Evolutionary conservation across 208 protist genomes (phyloP), one percentile per base, ranked within the genome.

Genomic region (Trypanosoma mega): DNA sequence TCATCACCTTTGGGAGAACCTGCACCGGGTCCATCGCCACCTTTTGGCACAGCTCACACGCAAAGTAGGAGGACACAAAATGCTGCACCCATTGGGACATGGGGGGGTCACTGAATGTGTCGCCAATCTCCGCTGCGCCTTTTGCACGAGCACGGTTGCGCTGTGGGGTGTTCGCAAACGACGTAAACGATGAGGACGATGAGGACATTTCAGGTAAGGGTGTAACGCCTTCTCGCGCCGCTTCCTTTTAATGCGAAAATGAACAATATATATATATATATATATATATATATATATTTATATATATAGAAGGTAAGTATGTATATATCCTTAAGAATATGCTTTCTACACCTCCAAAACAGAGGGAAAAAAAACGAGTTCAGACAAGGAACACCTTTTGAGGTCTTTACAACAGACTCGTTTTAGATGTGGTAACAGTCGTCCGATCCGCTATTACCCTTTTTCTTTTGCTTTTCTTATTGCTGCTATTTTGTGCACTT

Each of bases 21-120:
- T 84, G 72, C 47, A 92, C 85, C 8, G 79, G 61, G 59, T 88
- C 76, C 7, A 55, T 56, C 2, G 66, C 66, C 3, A 82, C 52
- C 39, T 82, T 78, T 26, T 51, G 52, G 51, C 85, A 92, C 26
- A 79, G 23, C 11, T 58, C 54, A 60, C 85, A 92, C 7, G 51
- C 46, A 54, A 87, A 77, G 52, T 72, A 76, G 9, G 33, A 59
- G n/a, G 75, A 55, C 12, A 74, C 53, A 48, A 92, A 61, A 6
- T 67, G 41, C 31, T 68, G 45, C 11, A 70, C 31, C 48, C 78
- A 82, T 21, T 33, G 45, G 0, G 30, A 23, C 20, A 20, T 53
- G 16, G 64, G 64, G 37, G 20, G 36, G 1, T 50, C 2, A 21
- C 24, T 43, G 18, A 27, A 7, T 18, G 2, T 39, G 30, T n/a